These are phyloP conservation scores for Gossypium davidsonii DNA, from an alignment of 441 rosid genomes.

Conservation along the genomic window DNA sequence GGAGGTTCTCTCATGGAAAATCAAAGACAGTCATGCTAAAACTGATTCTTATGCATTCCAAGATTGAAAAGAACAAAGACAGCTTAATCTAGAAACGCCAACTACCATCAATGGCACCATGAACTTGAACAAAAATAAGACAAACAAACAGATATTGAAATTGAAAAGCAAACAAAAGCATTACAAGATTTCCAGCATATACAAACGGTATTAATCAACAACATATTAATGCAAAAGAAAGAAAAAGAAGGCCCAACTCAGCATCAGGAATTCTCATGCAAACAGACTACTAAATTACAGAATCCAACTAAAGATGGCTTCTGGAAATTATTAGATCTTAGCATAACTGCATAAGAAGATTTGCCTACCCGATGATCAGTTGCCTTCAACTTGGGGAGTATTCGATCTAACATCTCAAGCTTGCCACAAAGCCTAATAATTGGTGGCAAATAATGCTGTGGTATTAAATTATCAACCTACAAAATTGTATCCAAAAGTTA, in stretches of 20 bases:
- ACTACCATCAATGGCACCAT: not conserved
- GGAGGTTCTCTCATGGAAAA: conserved; percentile 7
- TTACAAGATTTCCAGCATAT: not conserved
- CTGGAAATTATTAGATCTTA: not conserved
- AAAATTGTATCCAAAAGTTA: conserved; percentile 21
- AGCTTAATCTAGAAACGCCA: conserved; percentile 1
- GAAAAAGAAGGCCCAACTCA: not conserved
- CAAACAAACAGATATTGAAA: not conserved
- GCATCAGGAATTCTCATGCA: not conserved
- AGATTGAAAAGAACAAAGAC: not conserved
- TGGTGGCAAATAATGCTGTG: conserved; percentile 80
- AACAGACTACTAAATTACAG: not conserved
- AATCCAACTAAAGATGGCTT: not conserved
- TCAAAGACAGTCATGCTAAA: not conserved
- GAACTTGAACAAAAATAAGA: not conserved
- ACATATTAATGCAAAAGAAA: not conserved
- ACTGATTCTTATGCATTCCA: not conserved
- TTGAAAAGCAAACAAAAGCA: not conserved
- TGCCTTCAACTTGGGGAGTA: conserved; percentile 87
- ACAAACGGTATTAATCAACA: not conserved
- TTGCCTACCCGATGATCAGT: conserved; percentile 84
- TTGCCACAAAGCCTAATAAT: conserved; percentile 83
- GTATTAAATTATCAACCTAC: conserved; percentile 72
- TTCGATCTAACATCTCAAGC: conserved; percentile 95
- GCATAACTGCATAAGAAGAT: conserved; percentile 18